These are phyloP conservation scores for Dipteronia dyeriana DNA, from an alignment of 345 rosid genomes.

Conservation along the genomic window DNA sequence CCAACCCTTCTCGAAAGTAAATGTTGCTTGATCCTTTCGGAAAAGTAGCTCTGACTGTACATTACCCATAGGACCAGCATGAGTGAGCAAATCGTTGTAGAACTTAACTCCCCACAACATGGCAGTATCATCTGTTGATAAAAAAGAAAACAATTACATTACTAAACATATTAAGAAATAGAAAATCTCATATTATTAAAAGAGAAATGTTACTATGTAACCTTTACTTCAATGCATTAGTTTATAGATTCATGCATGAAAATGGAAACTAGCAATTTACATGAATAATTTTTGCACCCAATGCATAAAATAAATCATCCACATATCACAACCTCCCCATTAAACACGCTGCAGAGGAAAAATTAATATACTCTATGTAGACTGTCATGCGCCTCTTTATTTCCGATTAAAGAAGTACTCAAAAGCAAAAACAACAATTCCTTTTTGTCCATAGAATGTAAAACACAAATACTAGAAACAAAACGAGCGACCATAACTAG, in stretches of 20 bases:
- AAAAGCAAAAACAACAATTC: background rate
- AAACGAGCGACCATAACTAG: background rate
- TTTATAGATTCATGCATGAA: background rate
- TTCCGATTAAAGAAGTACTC: background rate
- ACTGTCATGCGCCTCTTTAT: background rate
- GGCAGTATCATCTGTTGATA: conserved; percentile 72
- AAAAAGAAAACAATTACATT: background rate
- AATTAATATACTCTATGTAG: background rate
- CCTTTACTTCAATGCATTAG: conserved; percentile 1
- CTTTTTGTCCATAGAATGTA: background rate
- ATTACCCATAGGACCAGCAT: conserved; percentile 78
- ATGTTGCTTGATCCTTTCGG: conserved; percentile 57
- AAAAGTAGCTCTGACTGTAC: conserved; percentile 88
- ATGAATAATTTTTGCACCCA: background rate
- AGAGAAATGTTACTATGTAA: background rate
- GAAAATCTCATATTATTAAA: background rate
- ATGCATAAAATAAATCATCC: background rate
- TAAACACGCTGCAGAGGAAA: background rate
- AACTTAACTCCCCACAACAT: conserved; percentile 79
- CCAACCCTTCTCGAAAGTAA: conserved; percentile 88
- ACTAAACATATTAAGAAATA: background rate
- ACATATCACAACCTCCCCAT: background rate
- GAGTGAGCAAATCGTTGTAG: conserved; percentile 76
- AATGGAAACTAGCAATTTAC: background rate
- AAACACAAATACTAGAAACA: background rate